phyloP scores from a whole-genome alignment of 1,284 basidiomycete species.

The Lentinus polychrous region DNA sequence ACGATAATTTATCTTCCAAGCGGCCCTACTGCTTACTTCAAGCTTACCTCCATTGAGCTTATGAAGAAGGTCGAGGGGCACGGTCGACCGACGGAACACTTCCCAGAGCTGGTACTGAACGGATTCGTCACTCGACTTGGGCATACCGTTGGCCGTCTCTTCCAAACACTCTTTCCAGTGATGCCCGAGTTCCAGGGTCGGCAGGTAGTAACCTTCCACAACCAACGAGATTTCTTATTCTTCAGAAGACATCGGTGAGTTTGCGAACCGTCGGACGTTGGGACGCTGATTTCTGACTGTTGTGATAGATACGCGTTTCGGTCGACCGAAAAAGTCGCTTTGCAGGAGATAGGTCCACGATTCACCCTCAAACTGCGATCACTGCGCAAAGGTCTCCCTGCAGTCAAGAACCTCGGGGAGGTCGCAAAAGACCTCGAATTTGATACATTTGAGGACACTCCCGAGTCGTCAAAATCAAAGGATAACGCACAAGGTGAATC shows the following conservation, averaged over 20 bases:
- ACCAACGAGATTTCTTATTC: slow-evolving; percentile 97
- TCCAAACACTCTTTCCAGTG: slow-evolving; percentile 93
- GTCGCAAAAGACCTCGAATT: slow-evolving; percentile 54
- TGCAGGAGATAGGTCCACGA: slow-evolving; percentile 97
- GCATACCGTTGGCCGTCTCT: slow-evolving; percentile 87
- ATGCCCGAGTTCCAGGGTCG: slow-evolving; percentile 94
- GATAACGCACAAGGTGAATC: slow-evolving; percentile 20
- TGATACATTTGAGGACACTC: slow-evolving; percentile 39
- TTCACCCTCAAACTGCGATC: slow-evolving; percentile 94
- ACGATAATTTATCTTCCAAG: slow-evolving; percentile 88
- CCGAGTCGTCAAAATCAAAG: slow-evolving; percentile 18
- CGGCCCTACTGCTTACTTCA: slow-evolving; percentile 96
- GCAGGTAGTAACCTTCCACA: slow-evolving; percentile 96
- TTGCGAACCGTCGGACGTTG: not conserved
- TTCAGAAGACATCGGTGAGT: slow-evolving; percentile 86
- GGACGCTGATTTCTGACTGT: not conserved
- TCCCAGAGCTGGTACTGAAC: slow-evolving; percentile 95
- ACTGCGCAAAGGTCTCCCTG: slow-evolving; percentile 84
- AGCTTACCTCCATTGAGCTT: slow-evolving; percentile 82
- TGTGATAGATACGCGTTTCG: slow-evolving; percentile 85
- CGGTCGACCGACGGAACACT: slow-evolving; percentile 87
- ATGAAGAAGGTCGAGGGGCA: slow-evolving; percentile 92
- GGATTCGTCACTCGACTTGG: slow-evolving; percentile 94
- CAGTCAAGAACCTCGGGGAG: slow-evolving; percentile 63
- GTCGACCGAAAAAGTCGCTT: slow-evolving; percentile 82